phyloP scores from a whole-genome alignment of 768 basidiomycete species.

The Amanita inopinata region DNA sequence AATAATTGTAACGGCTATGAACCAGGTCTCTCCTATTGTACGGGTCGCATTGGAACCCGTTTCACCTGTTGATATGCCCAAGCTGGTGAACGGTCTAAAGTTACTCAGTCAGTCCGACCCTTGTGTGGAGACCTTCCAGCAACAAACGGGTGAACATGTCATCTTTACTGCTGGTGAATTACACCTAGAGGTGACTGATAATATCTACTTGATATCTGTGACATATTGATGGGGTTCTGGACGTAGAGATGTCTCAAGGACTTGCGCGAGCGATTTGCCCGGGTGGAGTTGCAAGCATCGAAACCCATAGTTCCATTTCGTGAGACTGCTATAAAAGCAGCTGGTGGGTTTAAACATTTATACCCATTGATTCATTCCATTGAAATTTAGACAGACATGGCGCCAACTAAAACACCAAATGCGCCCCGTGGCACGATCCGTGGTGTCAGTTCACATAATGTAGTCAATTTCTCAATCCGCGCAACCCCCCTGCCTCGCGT shows the following conservation, averaged over 20 bases:
- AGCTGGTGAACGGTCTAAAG: conserved; percentile 78
- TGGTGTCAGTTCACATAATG: conserved; percentile 54
- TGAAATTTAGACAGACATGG: conserved; percentile 62
- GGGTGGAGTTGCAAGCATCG: conserved; percentile 86
- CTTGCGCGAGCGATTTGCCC: conserved; percentile 90
- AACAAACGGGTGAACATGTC: conserved; percentile 95
- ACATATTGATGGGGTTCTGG: background rate
- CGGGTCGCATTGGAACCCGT: conserved; percentile 89
- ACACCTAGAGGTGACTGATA: conserved; percentile 80
- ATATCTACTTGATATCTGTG: background rate
- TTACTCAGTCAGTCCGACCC: conserved; percentile 92
- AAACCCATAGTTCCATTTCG: conserved; percentile 97
- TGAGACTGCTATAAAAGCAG: conserved; percentile 80
- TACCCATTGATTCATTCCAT: background rate
- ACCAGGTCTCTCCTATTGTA: conserved; percentile 80
- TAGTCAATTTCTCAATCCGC: conserved; percentile 79
- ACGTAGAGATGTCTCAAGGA: conserved; percentile 89
- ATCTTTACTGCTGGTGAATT: conserved; percentile 94
- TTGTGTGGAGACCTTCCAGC: conserved; percentile 95
- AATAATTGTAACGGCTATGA: background rate
- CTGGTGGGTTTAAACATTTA: conserved; percentile 38
- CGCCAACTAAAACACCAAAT: conserved; percentile 63
- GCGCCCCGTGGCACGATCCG: conserved; percentile 71
- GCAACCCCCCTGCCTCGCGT: conserved; percentile 66
- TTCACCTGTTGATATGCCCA: conserved; percentile 78